Base-by-base conservation (phyloP, 352 stramenopile species). In the Pythium insidiosum region DNA sequence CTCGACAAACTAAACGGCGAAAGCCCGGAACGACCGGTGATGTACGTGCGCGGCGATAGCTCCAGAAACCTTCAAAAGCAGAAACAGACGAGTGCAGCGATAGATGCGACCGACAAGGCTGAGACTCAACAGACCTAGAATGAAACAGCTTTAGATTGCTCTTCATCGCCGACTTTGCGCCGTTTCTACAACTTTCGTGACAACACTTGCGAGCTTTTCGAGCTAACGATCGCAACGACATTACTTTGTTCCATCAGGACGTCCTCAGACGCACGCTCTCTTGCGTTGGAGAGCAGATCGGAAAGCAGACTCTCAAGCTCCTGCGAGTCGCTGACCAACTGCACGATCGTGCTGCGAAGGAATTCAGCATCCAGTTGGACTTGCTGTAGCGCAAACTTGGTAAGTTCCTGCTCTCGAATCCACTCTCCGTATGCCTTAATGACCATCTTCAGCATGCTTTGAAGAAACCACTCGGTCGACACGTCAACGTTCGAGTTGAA, bases 291-390 rank as follows among this genome's bases (percentile, higher is more conserved):
- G 10, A 93, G 52, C 34, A 93, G 26, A 29, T 90, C 77, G 0
- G 73, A 88, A 19, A 93, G 41, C 41, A 93, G 40, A 39, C 66
- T 84, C 39, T 93, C 75, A 6, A 90, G 40, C 58, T 90, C 80
- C 18, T 90, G 66, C n/a, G 59, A 53, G 35, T 68, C 47, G 18
- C 58, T 35, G n/a, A 88, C 61, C 16, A 89, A 43, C 20, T 77
- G 56, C 43, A 72, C 63, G 21, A 77, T 57, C 0, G 69, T 84
- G 21, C 53, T 56, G 24, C 71, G 61, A 2, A 90, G 46, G 40
- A 89, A 88, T 48, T 90, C 77, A 20, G 77, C 77, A 53, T 93
- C 64, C 30, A 93, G 43, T 47, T 93, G 80, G 38, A 93, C 53
- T 38, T 93, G 80, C 54, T 93, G 80, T 12, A 93, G 47, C 0